Conservation (phyloP, 73 alveolate species). For the Paramecium primaurelia region DNA sequence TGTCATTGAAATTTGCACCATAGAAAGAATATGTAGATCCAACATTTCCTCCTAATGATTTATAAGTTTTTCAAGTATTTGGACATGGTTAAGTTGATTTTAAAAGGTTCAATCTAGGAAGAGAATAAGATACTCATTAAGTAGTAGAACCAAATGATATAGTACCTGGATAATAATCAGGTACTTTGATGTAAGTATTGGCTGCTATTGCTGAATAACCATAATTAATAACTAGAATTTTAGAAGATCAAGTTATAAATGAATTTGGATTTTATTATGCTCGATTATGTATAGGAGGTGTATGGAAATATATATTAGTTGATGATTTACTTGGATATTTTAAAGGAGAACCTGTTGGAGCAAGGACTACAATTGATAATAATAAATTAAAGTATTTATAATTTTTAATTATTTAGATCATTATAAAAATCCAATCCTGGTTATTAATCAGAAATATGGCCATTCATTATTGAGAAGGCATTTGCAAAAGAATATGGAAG, state of each 20-base stretch:
- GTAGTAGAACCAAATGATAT: constrained; percentile 25
- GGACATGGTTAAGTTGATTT: constrained; percentile 6
- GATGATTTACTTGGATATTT: neutral
- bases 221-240: neutral
- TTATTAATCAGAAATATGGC: constrained; percentile 33
- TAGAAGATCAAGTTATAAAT: neutral
- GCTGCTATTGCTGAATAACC: constrained; percentile 39
- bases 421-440: neutral
- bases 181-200: neutral
- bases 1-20: constrained; percentile 1
- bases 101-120: neutral
- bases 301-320: constrained; percentile 15
- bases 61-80: neutral
- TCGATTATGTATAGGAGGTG: constrained; percentile 32
- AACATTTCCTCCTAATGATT: neutral
- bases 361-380: neutral
- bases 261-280: constrained; percentile 31
- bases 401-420: neutral
- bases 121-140: constrained; percentile 7
- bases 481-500: constrained; percentile 37
- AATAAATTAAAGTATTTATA: neutral
- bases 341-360: neutral
- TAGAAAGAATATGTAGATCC: neutral
- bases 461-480: constrained; percentile 3
- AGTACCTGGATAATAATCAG: neutral